Evolutionary conservation across 345 rosid species (phyloP).

Genomic region (Syzygium grande): DNA sequence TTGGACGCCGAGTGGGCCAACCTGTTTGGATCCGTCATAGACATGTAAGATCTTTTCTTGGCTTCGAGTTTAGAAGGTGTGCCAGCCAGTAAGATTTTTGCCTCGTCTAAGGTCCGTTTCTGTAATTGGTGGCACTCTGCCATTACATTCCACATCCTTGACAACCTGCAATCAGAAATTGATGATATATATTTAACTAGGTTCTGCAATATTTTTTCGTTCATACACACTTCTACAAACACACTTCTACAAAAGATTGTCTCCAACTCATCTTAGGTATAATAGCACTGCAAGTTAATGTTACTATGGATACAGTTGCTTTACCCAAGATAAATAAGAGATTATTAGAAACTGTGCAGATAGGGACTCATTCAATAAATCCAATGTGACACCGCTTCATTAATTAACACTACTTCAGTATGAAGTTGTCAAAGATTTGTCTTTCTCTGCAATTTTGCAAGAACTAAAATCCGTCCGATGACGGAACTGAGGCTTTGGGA

Average conservation of each 20-base stretch:
- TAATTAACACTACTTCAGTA: background rate
- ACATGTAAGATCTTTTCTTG: constrained; percentile 37
- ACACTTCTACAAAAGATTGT: background rate
- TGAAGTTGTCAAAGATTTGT: background rate
- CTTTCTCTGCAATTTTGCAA: background rate
- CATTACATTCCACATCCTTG: constrained; percentile 93
- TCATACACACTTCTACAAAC: background rate
- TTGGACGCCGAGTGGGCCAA: constrained; percentile 59
- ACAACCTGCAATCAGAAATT: constrained; percentile 37
- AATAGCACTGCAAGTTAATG: background rate
- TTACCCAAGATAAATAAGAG: background rate
- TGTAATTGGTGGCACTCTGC: constrained; percentile 82
- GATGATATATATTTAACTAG: background rate
- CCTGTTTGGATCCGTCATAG: constrained; percentile 50
- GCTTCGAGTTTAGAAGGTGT: constrained; percentile 57
- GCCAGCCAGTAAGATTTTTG: constrained; percentile 74
- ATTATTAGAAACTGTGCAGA: background rate
- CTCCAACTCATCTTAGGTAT: background rate
- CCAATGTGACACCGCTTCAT: background rate
- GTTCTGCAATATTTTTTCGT: background rate
- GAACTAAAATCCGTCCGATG: background rate
- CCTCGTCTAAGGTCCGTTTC: constrained; percentile 76
- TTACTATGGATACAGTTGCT: background rate
- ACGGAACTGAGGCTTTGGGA: background rate
- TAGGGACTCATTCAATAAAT: background rate